Conservation (phyloP, 768 basidiomycete species). For the Termitomyces sp. region DNA sequence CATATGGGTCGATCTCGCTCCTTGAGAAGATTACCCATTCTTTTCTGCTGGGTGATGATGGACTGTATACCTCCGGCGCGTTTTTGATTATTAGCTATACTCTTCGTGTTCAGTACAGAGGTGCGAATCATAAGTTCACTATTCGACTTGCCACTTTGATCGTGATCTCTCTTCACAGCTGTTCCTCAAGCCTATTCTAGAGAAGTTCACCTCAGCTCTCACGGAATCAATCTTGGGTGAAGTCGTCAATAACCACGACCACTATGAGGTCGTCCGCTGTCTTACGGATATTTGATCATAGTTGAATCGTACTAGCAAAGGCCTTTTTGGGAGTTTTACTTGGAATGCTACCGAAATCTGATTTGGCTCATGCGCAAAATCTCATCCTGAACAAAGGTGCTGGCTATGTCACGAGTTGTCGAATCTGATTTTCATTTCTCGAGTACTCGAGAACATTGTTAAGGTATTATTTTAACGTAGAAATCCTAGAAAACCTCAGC, state of each 20-base stretch:
- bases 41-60: constrained; percentile 57
- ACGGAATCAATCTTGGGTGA: constrained; percentile 63
- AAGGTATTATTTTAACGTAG: no score
- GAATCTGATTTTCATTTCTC: no score
- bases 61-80: no score
- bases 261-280: constrained; percentile 83
- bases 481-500: no score
- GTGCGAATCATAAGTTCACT: no score
- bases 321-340: constrained; percentile 65
- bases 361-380: constrained; percentile 41
- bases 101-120: constrained; percentile 85
- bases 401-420: constrained; percentile 68
- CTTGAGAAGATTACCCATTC: constrained; percentile 79
- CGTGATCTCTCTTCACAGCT: no score
- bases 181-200: constrained; percentile 74
- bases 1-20: constrained; percentile 62
- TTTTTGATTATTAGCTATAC: constrained; percentile 22
- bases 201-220: constrained; percentile 63
- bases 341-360: background rate
- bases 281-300: constrained; percentile 61
- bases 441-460: no score
- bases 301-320: constrained; percentile 88
- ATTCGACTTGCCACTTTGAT: no score
- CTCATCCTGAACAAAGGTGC: constrained; percentile 82
- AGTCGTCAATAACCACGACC: constrained; percentile 78